Evolutionary conservation across 1,139 yeast genomes (phyloP), one percentile per base, ranked within the genome.

Genomic region (Yamadazyma oceani): DNA sequence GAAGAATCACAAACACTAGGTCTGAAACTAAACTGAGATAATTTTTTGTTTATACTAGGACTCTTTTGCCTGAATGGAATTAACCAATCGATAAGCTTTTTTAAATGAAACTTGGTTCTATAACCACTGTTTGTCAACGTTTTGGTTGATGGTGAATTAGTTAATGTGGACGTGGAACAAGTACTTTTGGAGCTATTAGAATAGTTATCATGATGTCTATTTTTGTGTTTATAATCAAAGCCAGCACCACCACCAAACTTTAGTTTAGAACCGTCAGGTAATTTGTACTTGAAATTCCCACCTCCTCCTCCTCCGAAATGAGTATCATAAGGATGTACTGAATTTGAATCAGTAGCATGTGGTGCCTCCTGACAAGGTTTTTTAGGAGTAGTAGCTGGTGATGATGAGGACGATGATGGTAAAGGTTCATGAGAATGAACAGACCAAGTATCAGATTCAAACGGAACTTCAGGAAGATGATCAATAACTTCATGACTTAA

Each of bases 201-300:
- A 16, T 21, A 12, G 17, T 33, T 38, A 19, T 36, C 31, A 19
- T 34, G 29, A 14, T 38, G 42, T 12, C 15, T 12, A 15, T 35
- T 24, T 26, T 27, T 42, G 31, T 53, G 56, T 7, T 48, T 37
- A 33, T 52, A 60, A 29, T 54, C 60, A 42, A 57, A 52, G 3
- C 64, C 64, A 11, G 55, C 62, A 11, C 64, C 63, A 19, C 59
- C 64, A 8, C 63, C 64, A 40, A 57, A 53, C 24, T 50, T 54
- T 16, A 58, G 15, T 37, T 52, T 50, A 1, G 54, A 42, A n/a
- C 61, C 62, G 37, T 46, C 49, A 3, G 63, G 65, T 5, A 53
- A 26, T 31, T 51, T 54, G 36, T 45, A 50, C 27, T 52, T 51
- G 44, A 54, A 53, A 32, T 50, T 51, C 2, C 66, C 65, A 11